Percentiles rank a stretch among this genome's conserved stretches.
These are phyloP conservation scores for Blumeria graminis DNA, from an alignment of 2,329 filamentous ascomycete species.

Conservation along the genomic window DNA sequence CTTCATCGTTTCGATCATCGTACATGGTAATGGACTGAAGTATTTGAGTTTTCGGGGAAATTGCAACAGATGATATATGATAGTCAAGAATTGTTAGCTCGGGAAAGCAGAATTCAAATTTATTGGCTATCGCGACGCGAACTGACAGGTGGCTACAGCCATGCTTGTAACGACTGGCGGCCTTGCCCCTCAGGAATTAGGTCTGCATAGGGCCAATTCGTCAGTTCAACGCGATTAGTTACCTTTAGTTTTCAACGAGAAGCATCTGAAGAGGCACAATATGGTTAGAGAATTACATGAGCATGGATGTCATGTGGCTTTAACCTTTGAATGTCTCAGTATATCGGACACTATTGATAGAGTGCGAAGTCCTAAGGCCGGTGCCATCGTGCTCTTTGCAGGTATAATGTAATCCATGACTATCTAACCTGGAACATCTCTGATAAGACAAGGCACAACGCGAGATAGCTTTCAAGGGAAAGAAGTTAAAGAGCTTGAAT, in stretches of 20 bases:
- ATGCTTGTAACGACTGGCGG: too few relatives aligned
- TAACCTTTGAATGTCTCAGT: conserved; percentile 39
- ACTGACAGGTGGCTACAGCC: too few relatives aligned
- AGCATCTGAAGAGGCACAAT: background rate
- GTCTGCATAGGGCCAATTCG: too few relatives aligned
- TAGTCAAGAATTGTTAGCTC: too few relatives aligned
- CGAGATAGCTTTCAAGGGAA: conserved; percentile 48
- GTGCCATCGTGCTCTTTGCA: conserved; percentile 54
- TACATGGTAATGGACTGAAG: conserved; percentile 16
- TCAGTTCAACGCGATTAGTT: too few relatives aligned
- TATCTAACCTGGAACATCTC: background rate
- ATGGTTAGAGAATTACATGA: conserved; percentile 21
- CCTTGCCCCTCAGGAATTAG: too few relatives aligned
- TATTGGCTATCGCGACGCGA: too few relatives aligned
- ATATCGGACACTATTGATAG: conserved; percentile 31
- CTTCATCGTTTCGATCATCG: conserved; percentile 17
- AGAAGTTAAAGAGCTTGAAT: conserved; percentile 50
- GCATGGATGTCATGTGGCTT: conserved; percentile 36
- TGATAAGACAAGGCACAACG: conserved; percentile 36
- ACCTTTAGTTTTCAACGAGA: too few relatives aligned
- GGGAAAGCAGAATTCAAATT: too few relatives aligned
- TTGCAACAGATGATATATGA: too few relatives aligned
- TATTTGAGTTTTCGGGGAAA: too few relatives aligned
- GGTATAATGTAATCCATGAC: conserved; percentile 20
- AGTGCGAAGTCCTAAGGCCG: conserved; percentile 49